phyloP scores from a whole-genome alignment of 2,329 filamentous ascomycete species.

The Rhinocladiella mackenziei region DNA sequence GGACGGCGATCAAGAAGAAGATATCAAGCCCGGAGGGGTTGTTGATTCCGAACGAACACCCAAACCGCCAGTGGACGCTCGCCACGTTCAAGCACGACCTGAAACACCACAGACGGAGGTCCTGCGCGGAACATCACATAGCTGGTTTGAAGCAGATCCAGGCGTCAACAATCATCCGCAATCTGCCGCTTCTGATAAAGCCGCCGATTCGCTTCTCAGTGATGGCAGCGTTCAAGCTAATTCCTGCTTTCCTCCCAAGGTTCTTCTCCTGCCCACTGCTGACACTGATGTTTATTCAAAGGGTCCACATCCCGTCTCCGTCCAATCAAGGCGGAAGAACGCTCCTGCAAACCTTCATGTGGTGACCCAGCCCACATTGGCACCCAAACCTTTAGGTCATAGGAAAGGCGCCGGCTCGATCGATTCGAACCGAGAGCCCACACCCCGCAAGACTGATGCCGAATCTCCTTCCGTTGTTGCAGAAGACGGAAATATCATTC shows the following conservation, averaged over 20 bases:
- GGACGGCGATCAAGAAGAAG: slow-evolving; percentile 58
- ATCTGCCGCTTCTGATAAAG: slow-evolving; percentile 20
- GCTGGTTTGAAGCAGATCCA: slow-evolving; percentile 21
- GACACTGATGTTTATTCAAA: slow-evolving; percentile 33
- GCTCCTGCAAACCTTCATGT: slow-evolving; percentile 30
- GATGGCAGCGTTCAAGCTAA: slow-evolving; percentile 54
- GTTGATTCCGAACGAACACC: slow-evolving; percentile 44
- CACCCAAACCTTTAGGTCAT: slow-evolving; percentile 56
- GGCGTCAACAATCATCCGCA: slow-evolving; percentile 43
- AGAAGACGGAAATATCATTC: slow-evolving; percentile 70
- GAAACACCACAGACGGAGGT: slow-evolving; percentile 13
- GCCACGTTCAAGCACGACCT: neutral
- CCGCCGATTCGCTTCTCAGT: slow-evolving; percentile 39
- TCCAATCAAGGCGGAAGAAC: slow-evolving; percentile 34
- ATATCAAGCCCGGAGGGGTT: slow-evolving; percentile 73
- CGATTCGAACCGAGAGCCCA: slow-evolving; percentile 52
- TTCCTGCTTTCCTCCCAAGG: slow-evolving; percentile 57
- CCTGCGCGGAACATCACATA: slow-evolving; percentile 13
- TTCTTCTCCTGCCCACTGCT: slow-evolving; percentile 21
- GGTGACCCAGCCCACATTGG: slow-evolving; percentile 39
- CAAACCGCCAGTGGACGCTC: slow-evolving; percentile 1
- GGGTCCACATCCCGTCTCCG: slow-evolving; percentile 42
- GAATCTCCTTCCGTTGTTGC: slow-evolving; percentile 28
- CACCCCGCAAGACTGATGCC: slow-evolving; percentile 61
- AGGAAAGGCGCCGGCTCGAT: slow-evolving; percentile 78